Evolutionary conservation across 306 rosid genomes (phyloP).

Genomic region (Prosopis cineraria): DNA sequence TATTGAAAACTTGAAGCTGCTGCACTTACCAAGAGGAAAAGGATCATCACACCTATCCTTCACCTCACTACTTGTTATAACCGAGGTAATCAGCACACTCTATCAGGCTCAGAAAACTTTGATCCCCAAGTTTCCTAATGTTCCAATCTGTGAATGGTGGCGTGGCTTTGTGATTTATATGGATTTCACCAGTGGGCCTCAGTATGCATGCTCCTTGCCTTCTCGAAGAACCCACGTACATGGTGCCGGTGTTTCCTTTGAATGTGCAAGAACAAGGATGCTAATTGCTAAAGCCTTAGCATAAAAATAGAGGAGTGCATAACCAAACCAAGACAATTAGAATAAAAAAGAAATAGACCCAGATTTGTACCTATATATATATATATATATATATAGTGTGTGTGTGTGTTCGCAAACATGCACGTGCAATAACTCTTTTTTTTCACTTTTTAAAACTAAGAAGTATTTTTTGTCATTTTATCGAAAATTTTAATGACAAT

Average conservation of each 20-base stretch:
- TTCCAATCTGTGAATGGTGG: slow-evolving; percentile 46
- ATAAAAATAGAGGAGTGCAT: too few relatives aligned
- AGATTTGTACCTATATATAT: too few relatives aligned
- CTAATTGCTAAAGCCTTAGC: background rate
- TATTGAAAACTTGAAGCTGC: slow-evolving; percentile 52
- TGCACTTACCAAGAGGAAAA: slow-evolving; percentile 55
- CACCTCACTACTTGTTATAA: slow-evolving; percentile 59
- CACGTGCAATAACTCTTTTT: too few relatives aligned
- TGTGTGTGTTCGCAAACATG: too few relatives aligned
- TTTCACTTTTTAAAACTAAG: too few relatives aligned
- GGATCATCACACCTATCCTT: slow-evolving; percentile 51
- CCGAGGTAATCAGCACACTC: slow-evolving; percentile 46
- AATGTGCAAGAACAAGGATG: background rate
- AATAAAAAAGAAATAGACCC: too few relatives aligned
- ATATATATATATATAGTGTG: too few relatives aligned
- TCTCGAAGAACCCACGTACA: slow-evolving; percentile 50
- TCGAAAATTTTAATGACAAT: too few relatives aligned
- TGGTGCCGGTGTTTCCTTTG: slow-evolving; percentile 53
- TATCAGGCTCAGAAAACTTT: slow-evolving; percentile 31
- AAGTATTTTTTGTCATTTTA: too few relatives aligned
- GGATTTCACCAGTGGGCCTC: slow-evolving; percentile 54
- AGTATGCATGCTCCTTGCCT: slow-evolving; percentile 60
- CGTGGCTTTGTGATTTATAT: slow-evolving; percentile 54
- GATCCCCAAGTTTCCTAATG: slow-evolving; percentile 38
- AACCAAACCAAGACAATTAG: too few relatives aligned